phyloP scores from a whole-genome alignment of 331 rosid genomes.

The Saraca asoca region DNA sequence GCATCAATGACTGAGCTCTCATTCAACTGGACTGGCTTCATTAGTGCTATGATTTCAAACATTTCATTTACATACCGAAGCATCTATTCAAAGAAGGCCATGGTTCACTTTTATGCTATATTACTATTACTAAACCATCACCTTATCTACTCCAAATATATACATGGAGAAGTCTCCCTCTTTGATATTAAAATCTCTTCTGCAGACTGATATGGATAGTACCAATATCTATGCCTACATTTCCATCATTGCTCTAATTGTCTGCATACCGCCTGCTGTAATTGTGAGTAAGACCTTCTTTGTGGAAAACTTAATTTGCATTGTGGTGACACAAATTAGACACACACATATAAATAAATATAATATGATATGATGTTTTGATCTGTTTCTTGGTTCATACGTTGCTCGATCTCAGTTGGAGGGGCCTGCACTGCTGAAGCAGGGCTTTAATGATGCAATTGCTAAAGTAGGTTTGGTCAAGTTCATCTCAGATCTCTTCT shows the following conservation, averaged over 20 bases:
- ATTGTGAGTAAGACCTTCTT: conserved; percentile 61
- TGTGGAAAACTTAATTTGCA: neutral
- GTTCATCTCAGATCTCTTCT: conserved; percentile 78
- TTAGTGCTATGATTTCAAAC: conserved; percentile 94
- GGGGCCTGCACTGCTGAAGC: conserved; percentile 78
- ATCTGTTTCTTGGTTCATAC: conserved; percentile 17
- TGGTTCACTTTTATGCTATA: conserved; percentile 59
- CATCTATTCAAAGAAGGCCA: conserved; percentile 94
- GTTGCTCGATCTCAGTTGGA: conserved; percentile 53
- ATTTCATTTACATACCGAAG: conserved; percentile 93
- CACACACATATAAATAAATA: too few relatives aligned
- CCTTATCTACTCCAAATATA: too few relatives aligned
- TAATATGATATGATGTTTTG: neutral
- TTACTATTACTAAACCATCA: too few relatives aligned
- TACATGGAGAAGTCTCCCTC: too few relatives aligned
- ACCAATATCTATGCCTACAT: conserved; percentile 88
- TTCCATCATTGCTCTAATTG: conserved; percentile 83
- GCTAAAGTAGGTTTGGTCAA: conserved; percentile 82
- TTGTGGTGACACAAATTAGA: neutral
- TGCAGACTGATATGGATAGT: conserved; percentile 96
- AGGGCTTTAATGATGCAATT: conserved; percentile 81
- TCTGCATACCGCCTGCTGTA: conserved; percentile 89
- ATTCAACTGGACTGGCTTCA: conserved; percentile 87
- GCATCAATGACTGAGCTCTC: conserved; percentile 96
- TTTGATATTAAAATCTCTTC: too few relatives aligned